These are phyloP conservation scores for Sutorius australiensis DNA, from an alignment of 768 basidiomycete genomes.

Conservation along the genomic window DNA sequence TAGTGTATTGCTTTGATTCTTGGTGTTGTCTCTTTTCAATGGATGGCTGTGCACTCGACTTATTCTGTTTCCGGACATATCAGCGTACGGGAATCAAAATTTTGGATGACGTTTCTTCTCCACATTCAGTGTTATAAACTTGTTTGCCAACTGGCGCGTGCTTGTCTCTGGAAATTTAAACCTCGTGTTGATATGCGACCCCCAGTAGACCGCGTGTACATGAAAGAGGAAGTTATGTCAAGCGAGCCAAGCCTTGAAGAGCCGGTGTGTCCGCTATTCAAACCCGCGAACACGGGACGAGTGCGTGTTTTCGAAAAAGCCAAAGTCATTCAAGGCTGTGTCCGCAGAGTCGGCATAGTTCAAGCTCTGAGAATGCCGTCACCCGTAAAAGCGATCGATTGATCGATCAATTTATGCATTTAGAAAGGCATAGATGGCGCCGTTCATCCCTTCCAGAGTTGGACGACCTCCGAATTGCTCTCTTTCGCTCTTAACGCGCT, in stretches of 20 bases:
- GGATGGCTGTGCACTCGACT: not conserved
- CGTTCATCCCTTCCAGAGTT: not conserved
- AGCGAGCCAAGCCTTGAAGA: no score
- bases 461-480: not conserved
- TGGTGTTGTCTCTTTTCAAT: not conserved
- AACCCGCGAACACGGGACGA: not conserved
- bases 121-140: not conserved
- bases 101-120: not conserved
- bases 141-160: not conserved
- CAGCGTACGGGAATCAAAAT: not conserved
- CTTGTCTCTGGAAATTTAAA: not conserved
- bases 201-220: no score
- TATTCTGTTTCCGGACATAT: not conserved
- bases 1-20: conserved; percentile 10
- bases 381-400: not conserved
- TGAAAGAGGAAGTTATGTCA: not conserved
- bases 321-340: not conserved
- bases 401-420: not conserved
- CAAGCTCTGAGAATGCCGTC: not conserved
- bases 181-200: not conserved
- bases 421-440: not conserved
- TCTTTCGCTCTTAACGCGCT: not conserved
- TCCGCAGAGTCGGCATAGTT: not conserved
- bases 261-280: no score
- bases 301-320: not conserved